Evolutionary conservation across 2,329 filamentous ascomycete genomes (phyloP).

Genomic region (Talaromyces sp.): DNA sequence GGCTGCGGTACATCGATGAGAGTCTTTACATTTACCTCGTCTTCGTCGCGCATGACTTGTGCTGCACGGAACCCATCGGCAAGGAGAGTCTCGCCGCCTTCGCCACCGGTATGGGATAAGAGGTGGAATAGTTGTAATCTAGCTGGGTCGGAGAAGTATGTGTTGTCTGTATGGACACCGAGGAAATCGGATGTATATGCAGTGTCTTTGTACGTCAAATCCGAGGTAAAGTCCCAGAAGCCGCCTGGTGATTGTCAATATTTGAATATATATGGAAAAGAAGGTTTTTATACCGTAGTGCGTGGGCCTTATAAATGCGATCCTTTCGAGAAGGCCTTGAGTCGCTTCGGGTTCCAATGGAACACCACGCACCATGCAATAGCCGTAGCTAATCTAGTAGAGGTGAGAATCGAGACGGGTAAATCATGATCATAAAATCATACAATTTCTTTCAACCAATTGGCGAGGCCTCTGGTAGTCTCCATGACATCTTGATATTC

Average conservation of each 20-base stretch:
- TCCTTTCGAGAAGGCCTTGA: constrained; percentile 67
- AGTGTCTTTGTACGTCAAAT: constrained; percentile 81
- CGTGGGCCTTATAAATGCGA: constrained; percentile 81
- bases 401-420: constrained; percentile 1
- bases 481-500: constrained; percentile 57
- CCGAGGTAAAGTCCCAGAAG: constrained; percentile 83
- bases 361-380: constrained; percentile 69
- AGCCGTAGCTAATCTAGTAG: constrained; percentile 62
- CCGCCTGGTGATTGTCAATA: constrained; percentile 39
- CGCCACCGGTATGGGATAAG: constrained; percentile 63
- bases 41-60: constrained; percentile 49
- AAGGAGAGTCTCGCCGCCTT: constrained; percentile 72
- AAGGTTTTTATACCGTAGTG: constrained; percentile 70
- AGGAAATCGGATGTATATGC: constrained; percentile 85
- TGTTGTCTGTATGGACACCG: constrained; percentile 85
- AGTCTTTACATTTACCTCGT: constrained; percentile 51
- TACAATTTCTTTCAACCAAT: constrained; percentile 59
- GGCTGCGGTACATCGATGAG: constrained; percentile 58
- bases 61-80: constrained; percentile 83
- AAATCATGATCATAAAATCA: constrained; percentile 5
- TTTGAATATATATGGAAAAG: not conserved
- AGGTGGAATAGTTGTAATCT: constrained; percentile 91
- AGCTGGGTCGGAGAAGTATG: constrained; percentile 89
- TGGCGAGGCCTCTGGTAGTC: constrained; percentile 51
- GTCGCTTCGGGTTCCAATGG: constrained; percentile 68